Conservation (phyloP, 108 stramenopile species). For the Skeletonema menzelii region DNA sequence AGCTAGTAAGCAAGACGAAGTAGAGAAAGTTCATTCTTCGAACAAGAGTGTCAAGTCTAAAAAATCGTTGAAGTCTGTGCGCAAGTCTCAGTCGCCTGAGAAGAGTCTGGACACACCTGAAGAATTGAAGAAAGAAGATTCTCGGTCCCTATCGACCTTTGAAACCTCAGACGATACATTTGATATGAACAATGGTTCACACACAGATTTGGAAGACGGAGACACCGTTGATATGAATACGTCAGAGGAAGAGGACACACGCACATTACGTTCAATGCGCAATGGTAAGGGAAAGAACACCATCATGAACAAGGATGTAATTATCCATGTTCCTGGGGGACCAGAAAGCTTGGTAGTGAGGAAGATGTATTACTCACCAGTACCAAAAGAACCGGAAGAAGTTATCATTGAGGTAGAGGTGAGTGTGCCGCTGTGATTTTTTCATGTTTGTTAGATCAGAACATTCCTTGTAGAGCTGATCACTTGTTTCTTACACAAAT, state of each 20-base stretch:
- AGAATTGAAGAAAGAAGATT: neutral
- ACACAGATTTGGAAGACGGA: neutral
- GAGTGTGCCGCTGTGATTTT: neutral
- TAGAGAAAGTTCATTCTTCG: neutral
- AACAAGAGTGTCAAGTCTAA: neutral
- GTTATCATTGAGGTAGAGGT: conserved; percentile 54
- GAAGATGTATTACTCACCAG: conserved; percentile 36
- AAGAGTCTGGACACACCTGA: neutral
- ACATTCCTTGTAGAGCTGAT: neutral
- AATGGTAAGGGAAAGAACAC: neutral
- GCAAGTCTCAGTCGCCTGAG: neutral
- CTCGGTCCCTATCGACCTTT: neutral
- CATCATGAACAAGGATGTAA: conserved; percentile 25
- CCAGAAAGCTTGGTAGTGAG: conserved; percentile 20
- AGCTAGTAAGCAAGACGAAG: no score
- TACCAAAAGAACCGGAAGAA: conserved; percentile 14
- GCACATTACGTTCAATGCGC: neutral
- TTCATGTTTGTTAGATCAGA: neutral
- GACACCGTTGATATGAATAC: neutral
- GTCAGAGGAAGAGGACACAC: neutral
- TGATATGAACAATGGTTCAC: neutral
- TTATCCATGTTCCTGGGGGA: conserved; percentile 27
- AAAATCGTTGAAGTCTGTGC: neutral
- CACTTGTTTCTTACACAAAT: neutral
- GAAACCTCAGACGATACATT: neutral